These are phyloP conservation scores for Linum tenue DNA, from an alignment of 345 rosid genomes.

Conservation along the genomic window DNA sequence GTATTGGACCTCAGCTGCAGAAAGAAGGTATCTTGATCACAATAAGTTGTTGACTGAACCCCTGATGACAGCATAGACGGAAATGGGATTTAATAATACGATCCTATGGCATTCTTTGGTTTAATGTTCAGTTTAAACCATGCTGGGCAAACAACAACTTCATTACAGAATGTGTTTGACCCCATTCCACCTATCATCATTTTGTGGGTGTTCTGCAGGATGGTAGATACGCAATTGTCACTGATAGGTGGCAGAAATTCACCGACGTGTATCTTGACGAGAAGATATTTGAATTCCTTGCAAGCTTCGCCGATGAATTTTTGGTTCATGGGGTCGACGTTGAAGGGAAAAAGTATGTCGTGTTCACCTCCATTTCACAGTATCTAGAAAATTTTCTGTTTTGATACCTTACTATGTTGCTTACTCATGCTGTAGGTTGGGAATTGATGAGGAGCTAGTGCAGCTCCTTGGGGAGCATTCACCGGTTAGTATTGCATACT, in stretches of 20 bases:
- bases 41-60: neutral
- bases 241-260: conserved; percentile 96
- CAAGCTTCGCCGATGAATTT: conserved; percentile 79
- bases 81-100: neutral
- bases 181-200: neutral
- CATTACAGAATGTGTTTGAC: neutral
- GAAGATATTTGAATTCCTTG: conserved; percentile 59
- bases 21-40: conserved; percentile 50
- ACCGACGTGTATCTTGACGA: conserved; percentile 69
- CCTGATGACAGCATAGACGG: neutral
- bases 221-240: conserved; percentile 77
- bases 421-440: conserved; percentile 45
- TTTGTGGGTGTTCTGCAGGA: conserved; percentile 38
- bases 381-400: neutral
- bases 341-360: conserved; percentile 78
- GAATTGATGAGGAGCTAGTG: conserved; percentile 94
- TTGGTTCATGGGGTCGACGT: conserved; percentile 94
- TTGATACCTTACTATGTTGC: neutral
- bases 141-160: neutral
- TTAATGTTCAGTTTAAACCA: neutral
- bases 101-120: neutral
- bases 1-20: conserved; percentile 95
- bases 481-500: conserved; percentile 40
- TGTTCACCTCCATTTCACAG: neutral
- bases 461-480: conserved; percentile 69